Conservation (phyloP, 2,329 filamentous ascomycete genomes). For the Teratosphaeria epicoccoides region DNA sequence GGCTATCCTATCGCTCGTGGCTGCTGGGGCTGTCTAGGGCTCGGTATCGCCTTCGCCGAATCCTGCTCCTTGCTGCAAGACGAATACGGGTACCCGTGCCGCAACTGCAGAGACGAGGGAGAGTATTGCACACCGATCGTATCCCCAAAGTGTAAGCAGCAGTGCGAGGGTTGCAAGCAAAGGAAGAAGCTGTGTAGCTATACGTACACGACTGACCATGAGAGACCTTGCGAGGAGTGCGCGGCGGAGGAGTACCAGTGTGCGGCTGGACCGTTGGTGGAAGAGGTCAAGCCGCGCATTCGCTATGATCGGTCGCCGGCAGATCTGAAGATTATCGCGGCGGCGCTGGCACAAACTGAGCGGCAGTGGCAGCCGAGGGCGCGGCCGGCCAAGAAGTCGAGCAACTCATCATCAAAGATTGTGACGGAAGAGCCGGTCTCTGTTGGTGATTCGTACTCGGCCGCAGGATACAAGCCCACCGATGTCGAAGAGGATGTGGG, state of each 20-base stretch:
- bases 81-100: constrained; percentile 28
- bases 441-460: neutral
- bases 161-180: constrained; percentile 27
- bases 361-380: neutral
- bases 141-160: constrained; percentile 23
- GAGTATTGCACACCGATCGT: constrained; percentile 28
- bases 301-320: constrained; percentile 5
- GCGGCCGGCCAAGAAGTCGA: neutral
- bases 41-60: constrained; percentile 8
- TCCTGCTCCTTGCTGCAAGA: constrained; percentile 28
- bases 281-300: constrained; percentile 12
- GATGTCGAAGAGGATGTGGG: neutral
- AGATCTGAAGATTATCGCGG: neutral
- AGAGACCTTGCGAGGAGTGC: constrained; percentile 26
- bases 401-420: neutral
- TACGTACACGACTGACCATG: constrained; percentile 15
- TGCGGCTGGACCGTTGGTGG: constrained; percentile 27
- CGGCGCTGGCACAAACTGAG: neutral
- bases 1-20: constrained; percentile 20
- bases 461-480: neutral
- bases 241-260: constrained; percentile 20
- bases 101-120: constrained; percentile 22
- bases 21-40: constrained; percentile 23
- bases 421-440: neutral
- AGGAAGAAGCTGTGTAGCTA: constrained; percentile 27